Base-by-base conservation (phyloP, 768 basidiomycete genomes). In the Mycena indigotica region DNA sequence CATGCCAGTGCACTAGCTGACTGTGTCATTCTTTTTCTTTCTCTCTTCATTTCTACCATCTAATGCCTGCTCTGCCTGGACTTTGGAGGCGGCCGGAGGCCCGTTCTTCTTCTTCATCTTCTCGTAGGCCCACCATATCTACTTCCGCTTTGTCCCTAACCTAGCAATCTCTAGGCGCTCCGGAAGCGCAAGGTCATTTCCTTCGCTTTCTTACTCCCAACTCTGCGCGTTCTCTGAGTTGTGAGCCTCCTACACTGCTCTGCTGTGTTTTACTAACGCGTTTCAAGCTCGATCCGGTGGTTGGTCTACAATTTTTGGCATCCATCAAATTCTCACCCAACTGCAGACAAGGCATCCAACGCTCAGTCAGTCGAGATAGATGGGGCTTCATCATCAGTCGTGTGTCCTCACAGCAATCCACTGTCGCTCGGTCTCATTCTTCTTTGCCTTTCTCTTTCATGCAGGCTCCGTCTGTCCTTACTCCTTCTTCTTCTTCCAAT, bases 391-490 rank as follows among this genome's bases (percentile, higher is more conserved):
- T 54, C 28, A 53, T 56, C 57, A 35, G 10, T 21, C 46, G 61
- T 59, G 28, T 45, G 62, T 59, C 24, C 55, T 58, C 56, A 54
- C 60, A 63, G 60, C 26, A 3, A 6, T 25, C 49, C 41, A 2
- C 12, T 30, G 30, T 52, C 26, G 41, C 19, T 12, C 50, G 44
- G 53, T 23, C 41, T 48, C 25, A 48, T 6, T 48, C 23, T 6
- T 48, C 48, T 32, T 50, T 28, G 30, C 28, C 52, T 50, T 44
- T 21, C n/a, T 55, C 57, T 50, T 53, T 58, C 24, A 63, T 63
- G 61, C 58, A 58, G 44, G 61, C 41, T 51, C 53, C 56, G n/a
- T 51, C 61, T 58, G 61, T 59, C 57, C 50, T 56, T 63, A 59
- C 57, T 5, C 23, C 52, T 6, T 32, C 4, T 5, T 53, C 53